phyloP scores from a whole-genome alignment of 169 alveolate species.

The Eimeria necatrix region DNA sequence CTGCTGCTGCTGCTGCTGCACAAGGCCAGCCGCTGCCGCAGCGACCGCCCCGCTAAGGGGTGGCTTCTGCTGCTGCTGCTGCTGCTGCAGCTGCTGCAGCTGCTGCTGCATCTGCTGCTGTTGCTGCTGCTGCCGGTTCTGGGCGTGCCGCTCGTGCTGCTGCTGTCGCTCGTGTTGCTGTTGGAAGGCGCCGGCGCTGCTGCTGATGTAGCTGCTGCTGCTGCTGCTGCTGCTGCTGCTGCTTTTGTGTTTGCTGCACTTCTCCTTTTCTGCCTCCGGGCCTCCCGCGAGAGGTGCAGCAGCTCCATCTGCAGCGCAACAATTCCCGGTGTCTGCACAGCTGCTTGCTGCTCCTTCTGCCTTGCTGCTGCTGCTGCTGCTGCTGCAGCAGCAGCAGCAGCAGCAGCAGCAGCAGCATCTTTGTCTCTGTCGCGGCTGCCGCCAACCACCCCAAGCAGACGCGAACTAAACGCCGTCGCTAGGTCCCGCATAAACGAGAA shows the following conservation, averaged over 20 bases:
- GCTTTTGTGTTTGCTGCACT: not conserved
- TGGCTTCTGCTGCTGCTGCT: slow-evolving; percentile 13
- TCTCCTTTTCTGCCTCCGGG: slow-evolving; percentile 4
- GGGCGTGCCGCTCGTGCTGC: slow-evolving; percentile 52
- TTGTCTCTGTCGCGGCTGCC: too few relatives aligned
- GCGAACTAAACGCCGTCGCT: not conserved
- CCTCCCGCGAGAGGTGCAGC: slow-evolving; percentile 58
- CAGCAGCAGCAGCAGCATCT: not conserved
- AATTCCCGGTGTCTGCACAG: not conserved
- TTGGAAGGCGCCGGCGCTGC: not conserved
- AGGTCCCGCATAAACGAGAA: slow-evolving; percentile 45
- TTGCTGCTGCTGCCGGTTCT: slow-evolving; percentile 57
- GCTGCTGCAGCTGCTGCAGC: slow-evolving; percentile 39
- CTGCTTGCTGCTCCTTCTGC: not conserved
- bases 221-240: not conserved
- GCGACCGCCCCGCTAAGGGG: not conserved
- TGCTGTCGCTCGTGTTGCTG: slow-evolving; percentile 52
- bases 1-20: not conserved
- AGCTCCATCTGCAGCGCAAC: slow-evolving; percentile 55
- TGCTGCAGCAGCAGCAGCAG: not conserved
- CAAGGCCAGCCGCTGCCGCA: not conserved
- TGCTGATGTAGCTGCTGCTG: too few relatives aligned
- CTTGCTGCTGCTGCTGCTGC: not conserved
- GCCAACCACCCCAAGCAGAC: not conserved
- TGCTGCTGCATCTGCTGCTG: slow-evolving; percentile 28